phyloP scores from a whole-genome alignment of 768 basidiomycete species.

The Boletus coccyginus region DNA sequence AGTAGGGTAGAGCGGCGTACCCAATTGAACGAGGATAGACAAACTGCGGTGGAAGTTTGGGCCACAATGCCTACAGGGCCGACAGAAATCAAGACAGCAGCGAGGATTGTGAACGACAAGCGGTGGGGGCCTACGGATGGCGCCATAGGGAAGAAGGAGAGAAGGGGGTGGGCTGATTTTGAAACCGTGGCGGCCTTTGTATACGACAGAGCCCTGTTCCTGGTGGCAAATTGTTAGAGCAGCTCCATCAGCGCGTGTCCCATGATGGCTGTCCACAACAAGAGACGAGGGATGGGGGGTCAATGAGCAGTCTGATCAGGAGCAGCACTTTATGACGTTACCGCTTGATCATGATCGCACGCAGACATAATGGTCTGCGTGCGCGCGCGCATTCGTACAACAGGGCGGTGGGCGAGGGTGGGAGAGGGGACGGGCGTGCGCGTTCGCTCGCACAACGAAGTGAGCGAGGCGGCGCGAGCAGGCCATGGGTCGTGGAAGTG shows the following conservation, averaged over 20 bases:
- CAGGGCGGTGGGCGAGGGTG: too few species aligned
- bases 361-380: too few species aligned
- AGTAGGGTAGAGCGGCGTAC: conserved; percentile 11
- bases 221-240: conserved; percentile 12
- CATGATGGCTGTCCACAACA: background rate
- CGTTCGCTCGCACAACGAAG: too few species aligned
- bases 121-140: background rate
- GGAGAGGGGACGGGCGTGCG: too few species aligned
- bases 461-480: too few species aligned
- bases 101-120: conserved; percentile 18
- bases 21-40: conserved; percentile 25
- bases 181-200: background rate
- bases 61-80: conserved; percentile 17
- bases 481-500: too few species aligned
- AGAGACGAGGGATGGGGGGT: background rate
- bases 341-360: too few species aligned
- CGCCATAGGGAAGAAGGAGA: conserved; percentile 6
- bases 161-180: background rate
- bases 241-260: background rate
- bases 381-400: too few species aligned
- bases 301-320: too few species aligned
- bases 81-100: conserved; percentile 13
- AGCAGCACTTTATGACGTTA: too few species aligned
- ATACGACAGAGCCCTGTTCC: conserved; percentile 4
- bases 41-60: too few species aligned